A percentile compares a stretch with the other conserved stretches of the same genome.
Evolutionary conservation across 2,329 filamentous ascomycete species (phyloP).

Genomic region (Trichothecium roseum): DNA sequence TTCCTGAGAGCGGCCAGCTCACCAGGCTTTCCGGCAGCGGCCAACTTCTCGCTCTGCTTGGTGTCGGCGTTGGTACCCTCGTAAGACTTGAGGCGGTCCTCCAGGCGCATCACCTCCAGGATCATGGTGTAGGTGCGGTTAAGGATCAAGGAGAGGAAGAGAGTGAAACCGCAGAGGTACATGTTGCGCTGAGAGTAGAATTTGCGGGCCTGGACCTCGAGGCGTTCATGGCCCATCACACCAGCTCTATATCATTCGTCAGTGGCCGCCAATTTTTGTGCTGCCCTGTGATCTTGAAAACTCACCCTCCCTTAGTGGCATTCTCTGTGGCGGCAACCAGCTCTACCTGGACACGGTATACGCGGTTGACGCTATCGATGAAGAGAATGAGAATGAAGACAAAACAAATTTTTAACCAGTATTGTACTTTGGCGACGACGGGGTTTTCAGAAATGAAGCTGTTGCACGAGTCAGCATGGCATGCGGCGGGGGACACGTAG

Average conservation of each 20-base stretch:
- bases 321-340: conserved; percentile 61
- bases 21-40: conserved; percentile 60
- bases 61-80: conserved; percentile 44
- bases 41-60: conserved; percentile 64
- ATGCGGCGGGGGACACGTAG: background rate
- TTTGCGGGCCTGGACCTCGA: conserved; percentile 98
- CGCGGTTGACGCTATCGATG: conserved; percentile 88
- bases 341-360: conserved; percentile 93
- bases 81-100: conserved; percentile 80
- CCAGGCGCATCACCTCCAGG: conserved; percentile 78
- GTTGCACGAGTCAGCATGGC: conserved; percentile 5
- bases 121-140: conserved; percentile 99
- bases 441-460: conserved; percentile 91
- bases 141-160: conserved; percentile 96
- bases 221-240: conserved; percentile 82
- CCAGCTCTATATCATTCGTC: conserved; percentile 33
- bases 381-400: conserved; percentile 99
- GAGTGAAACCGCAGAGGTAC: conserved; percentile 99
- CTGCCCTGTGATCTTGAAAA: conserved; percentile 8
- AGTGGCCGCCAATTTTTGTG: background rate
- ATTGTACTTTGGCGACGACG: conserved; percentile 82
- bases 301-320: conserved; percentile 32
- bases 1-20: conserved; percentile 62
- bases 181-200: conserved; percentile 99
- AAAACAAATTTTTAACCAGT: conserved; percentile 97